Percentiles rank a stretch among this genome's conserved stretches.
Evolutionary conservation across 225 moss, liverwort and hornwort genomes (phyloP).

Genomic region (Neckera pumila): DNA sequence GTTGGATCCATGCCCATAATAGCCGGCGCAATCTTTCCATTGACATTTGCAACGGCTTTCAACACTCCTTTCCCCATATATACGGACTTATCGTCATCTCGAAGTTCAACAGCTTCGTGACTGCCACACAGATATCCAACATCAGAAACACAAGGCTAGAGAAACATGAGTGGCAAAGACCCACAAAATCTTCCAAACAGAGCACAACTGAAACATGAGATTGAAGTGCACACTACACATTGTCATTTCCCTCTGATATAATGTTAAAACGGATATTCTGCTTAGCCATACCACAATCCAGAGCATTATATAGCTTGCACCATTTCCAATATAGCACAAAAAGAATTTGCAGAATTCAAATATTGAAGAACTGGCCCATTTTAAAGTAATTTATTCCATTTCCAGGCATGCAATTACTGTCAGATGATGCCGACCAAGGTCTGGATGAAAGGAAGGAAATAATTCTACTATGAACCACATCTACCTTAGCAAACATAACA

Average conservation of each 20-base stretch:
- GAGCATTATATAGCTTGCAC: neutral
- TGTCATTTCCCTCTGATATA: neutral
- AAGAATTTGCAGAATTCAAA: neutral
- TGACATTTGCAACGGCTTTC: constrained; percentile 88
- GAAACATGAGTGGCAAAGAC: neutral
- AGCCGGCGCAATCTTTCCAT: constrained; percentile 78
- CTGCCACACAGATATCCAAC: constrained; percentile 23
- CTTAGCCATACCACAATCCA: neutral
- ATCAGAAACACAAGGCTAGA: neutral
- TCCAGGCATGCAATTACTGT: neutral
- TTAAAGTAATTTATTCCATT: neutral
- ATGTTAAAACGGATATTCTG: neutral
- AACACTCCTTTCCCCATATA: constrained; percentile 91
- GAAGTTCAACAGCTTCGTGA: constrained; percentile 95
- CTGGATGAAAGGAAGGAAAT: neutral
- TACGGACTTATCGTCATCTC: constrained; percentile 76
- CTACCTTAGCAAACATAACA: neutral
- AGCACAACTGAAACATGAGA: neutral
- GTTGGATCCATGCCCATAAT: constrained; percentile 87
- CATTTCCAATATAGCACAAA: neutral
- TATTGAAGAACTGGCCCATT: neutral
- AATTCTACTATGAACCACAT: neutral
- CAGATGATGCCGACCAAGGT: neutral
- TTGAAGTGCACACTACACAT: neutral
- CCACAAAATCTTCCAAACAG: neutral